These are phyloP conservation scores for Rutstroemia sp. DNA, from an alignment of 2,329 filamentous ascomycete genomes.

Conservation along the genomic window DNA sequence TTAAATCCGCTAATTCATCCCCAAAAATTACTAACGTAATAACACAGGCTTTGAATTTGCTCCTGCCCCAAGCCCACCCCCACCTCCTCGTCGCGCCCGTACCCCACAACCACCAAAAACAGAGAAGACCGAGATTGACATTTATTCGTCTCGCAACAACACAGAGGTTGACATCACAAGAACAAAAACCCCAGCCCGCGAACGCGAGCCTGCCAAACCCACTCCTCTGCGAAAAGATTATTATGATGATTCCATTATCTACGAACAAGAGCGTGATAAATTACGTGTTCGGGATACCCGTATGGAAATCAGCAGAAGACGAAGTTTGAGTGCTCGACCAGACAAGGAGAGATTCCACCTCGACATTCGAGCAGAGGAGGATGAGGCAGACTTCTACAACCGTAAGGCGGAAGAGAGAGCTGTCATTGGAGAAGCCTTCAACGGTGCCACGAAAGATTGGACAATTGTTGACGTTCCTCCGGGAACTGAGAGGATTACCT, in stretches of 20 bases:
- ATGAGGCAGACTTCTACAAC: slow-evolving; percentile 55
- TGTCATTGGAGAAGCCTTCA: slow-evolving; percentile 64
- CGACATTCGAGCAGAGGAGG: slow-evolving; percentile 29
- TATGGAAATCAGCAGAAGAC: slow-evolving; percentile 20
- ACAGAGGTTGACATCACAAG: slow-evolving; percentile 50
- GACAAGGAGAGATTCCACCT: slow-evolving; percentile 18
- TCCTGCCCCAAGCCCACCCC: slow-evolving; percentile 12
- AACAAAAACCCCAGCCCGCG: slow-evolving; percentile 10
- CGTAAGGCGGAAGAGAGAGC: slow-evolving; percentile 63
- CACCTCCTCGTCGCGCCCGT: slow-evolving; percentile 14
- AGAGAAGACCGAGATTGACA: slow-evolving; percentile 53
- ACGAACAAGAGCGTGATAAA: slow-evolving; percentile 38
- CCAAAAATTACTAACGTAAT: background rate
- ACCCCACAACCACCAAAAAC: slow-evolving; percentile 24
- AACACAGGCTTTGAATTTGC: slow-evolving; percentile 26
- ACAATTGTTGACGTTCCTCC: slow-evolving; percentile 77
- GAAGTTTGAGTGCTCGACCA: slow-evolving; percentile 25
- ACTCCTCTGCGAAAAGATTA: slow-evolving; percentile 30
- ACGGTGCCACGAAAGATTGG: slow-evolving; percentile 72
- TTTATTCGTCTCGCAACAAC: slow-evolving; percentile 45
- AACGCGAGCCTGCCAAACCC: slow-evolving; percentile 15
- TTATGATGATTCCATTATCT: slow-evolving; percentile 60
- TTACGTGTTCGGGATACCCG: slow-evolving; percentile 31
- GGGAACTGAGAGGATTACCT: slow-evolving; percentile 71
- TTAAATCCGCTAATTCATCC: background rate